Base-by-base conservation (phyloP, 768 basidiomycete species). In the Melanogaster broomeanus region DNA sequence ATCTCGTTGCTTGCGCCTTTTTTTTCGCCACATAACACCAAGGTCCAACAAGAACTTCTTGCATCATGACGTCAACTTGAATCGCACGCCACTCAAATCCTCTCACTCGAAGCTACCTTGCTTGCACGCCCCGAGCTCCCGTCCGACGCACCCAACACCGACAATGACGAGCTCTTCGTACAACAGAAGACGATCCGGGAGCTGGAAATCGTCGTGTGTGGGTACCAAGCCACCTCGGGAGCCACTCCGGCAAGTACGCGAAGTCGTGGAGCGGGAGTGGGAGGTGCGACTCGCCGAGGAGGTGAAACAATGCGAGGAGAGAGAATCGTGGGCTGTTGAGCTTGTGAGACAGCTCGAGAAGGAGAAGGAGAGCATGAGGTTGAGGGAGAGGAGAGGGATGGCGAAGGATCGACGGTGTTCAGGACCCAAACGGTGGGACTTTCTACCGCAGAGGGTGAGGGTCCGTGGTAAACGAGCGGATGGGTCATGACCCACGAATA, bases 41-140 rank as follows among this genome's bases (percentile, higher is more conserved):
- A n/a, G n/a, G n/a, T 96, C 1, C 92, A 94, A 73, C 90, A 95
- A 76, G 90, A 94, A 54, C 80, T 96, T 16, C 83, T 95, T 16
- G 76, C 84, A 0, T 84, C 91, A 1, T 80, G 88, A 24, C 79
- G 84, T 18, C 82, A 93, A 56, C 69, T 96, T 31, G 88, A 93
- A 38, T 81, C 87, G 0, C 93, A 96, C 60, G 79, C 85, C 0
- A 85, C 80, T 7, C 90, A 95, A 59, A 91, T 96, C 42, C 77
- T 93, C 2, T 88, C 90, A 0, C 78, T 96, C 3, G 90, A 94
- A 66, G 84, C 82, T 0, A 82, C 90, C 0, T 76, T 96, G 6
- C 77, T 82, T 2, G 78, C 87, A 7, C 81, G 90, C 4, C 88
- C 91, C 0, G 77, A 80, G 31, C 68, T 88, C 11, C 81, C 86